Conservation (phyloP, 495 filamentous ascomycete genomes). For the Rostrohypoxylon terebratum region DNA sequence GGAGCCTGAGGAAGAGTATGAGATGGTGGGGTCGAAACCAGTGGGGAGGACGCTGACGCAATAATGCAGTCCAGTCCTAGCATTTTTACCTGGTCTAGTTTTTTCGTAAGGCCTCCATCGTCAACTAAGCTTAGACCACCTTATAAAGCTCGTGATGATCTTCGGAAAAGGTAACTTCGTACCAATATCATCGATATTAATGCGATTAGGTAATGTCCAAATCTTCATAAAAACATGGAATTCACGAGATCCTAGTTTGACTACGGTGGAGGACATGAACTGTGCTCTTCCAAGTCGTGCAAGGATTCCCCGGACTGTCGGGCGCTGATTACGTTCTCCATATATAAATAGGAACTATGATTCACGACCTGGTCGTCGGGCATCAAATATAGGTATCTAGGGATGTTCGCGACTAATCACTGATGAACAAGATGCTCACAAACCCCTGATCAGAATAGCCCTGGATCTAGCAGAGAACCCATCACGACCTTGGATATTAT, state of each 20-base stretch:
- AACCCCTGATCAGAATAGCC: conserved; percentile 23
- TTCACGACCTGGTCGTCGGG: conserved; percentile 23
- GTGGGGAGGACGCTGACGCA: conserved; percentile 44
- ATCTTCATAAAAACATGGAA: conserved; percentile 5
- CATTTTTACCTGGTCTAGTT: conserved; percentile 15
- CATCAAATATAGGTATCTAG: conserved; percentile 22
- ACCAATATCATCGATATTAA: conserved; percentile 19
- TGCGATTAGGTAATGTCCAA: conserved; percentile 23
- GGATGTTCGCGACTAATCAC: neutral
- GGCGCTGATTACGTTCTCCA: conserved; percentile 20
- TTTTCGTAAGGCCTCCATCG: conserved; percentile 36
- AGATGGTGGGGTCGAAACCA: conserved; percentile 46
- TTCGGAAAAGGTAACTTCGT: conserved; percentile 21
- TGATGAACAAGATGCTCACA: conserved; percentile 14
- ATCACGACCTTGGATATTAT: conserved; percentile 10
- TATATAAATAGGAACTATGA: conserved; percentile 38
- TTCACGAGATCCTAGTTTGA: conserved; percentile 22
- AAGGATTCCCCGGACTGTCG: conserved; percentile 13
- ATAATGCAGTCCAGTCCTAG: conserved; percentile 38
- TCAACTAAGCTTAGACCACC: conserved; percentile 26
- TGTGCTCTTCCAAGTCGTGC: neutral
- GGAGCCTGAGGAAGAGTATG: conserved; percentile 19
- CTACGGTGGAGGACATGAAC: conserved; percentile 16
- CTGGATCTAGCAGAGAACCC: conserved; percentile 12
- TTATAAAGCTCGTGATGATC: conserved; percentile 4